Evolutionary conservation across 768 basidiomycete genomes (phyloP), one percentile per base, ranked within the genome.

Genomic region (Kwoniella sp.): DNA sequence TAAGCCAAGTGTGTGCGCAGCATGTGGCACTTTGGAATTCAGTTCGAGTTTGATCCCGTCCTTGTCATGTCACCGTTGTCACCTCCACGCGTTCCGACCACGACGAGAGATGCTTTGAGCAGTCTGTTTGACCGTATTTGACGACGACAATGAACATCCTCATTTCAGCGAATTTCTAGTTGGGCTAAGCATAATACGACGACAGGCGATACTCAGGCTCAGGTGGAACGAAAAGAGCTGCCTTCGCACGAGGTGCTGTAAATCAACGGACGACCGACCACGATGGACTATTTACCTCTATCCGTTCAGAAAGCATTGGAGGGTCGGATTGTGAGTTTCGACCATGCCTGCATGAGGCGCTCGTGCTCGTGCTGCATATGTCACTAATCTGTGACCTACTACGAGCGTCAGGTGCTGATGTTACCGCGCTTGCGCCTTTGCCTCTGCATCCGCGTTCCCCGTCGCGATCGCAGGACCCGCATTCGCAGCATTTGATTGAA

Each of bases 251-350:
- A n/a, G n/a, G n/a, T n/a, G n/a, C n/a, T n/a, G n/a, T n/a, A n/a
- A n/a, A n/a, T n/a, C n/a, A n/a, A n/a, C n/a, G n/a, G n/a, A n/a
- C n/a, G n/a, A n/a, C n/a, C n/a, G 15, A 28, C 25, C 65, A 72
- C 15, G 4, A 76, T 76, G 73, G 73, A 73, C 41, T 67, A 74
- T 31, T 69, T 77, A 3, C 73, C 75, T 4, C 31, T 54, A 26
- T 29, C 65, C 1, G 68, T 73, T 0, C 48, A 51, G 17, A 58
- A 59, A 7, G 71, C 68, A 45, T 63, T 74, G 8, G 71, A 74
- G 45, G 75, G 75, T 0, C 47, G 55, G 4, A 77, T 77, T 47
- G 75, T 73, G 38, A 63, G 75, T 64, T 31, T 15, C 20, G 15
- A 48, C 31, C 30, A 11, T 29, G 4, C 41, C 31, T 5, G 30